Base-by-base conservation (phyloP, 805 yeast genomes). In the Clavispora carvajalis region DNA sequence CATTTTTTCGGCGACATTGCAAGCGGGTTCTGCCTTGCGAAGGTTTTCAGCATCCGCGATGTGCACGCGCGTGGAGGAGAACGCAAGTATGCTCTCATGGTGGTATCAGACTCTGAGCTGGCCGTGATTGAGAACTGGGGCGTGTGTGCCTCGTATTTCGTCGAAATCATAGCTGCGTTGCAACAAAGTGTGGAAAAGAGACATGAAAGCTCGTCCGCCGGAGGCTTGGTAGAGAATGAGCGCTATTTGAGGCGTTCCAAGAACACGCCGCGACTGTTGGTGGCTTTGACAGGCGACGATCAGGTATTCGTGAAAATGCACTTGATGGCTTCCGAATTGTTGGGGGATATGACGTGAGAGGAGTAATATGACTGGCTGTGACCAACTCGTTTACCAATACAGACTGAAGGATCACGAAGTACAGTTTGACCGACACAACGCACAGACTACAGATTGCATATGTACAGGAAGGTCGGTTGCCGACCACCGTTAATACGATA, bases 51-150 rank as follows among this genome's bases (percentile, higher is more conserved):
- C 54, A 57, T 82, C 22, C 66, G 68, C 30, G 91, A 84, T 56
- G 60, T 69, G 10, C 76, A 77, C 36, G 89, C 91, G 0, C 66
- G 91, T 41, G 91, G 91, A 2, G 77, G 83, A 1, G 89, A 84
- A 55, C 63, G 91, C 43, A 73, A 84, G 38, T 84, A 82, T 49
- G 69, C 82, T 1, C 56, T 81, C 15, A 69, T 82, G 41, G 77
- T 82, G 11, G 71, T 80, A 1, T 63, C 76, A 9, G 84, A 80
- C 49, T 62, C 70, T 16, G 85, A 76, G 44, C 52, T 62, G n/a
- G 69, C 62, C 12, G 55, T 83, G 12, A 58, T 80, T n/a, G 59
- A 65, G 22, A 70, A 75, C 45, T 82, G 85, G 80, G 71, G 75
- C 28, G 56, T 71, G 34, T 67, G 80, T 1, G 57, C 63, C 12